A percentile compares a stretch with the other conserved stretches of the same genome.
These are phyloP conservation scores for Aureobasidium sp. DNA, from an alignment of 2,329 filamentous ascomycete genomes.

Conservation along the genomic window DNA sequence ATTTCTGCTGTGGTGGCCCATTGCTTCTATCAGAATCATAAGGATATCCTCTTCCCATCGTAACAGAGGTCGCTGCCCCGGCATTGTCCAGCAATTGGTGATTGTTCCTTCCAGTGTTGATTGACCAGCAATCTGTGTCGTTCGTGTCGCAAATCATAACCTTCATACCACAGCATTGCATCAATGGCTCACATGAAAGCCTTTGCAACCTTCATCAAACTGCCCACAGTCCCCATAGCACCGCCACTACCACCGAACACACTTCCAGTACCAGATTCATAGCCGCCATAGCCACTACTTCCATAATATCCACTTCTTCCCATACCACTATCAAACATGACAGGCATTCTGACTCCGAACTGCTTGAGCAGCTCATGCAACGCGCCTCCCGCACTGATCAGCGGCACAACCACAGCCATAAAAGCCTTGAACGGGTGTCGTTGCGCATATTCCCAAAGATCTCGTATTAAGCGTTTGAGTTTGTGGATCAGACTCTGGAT, in stretches of 20 bases:
- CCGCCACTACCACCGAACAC: conserved; percentile 28
- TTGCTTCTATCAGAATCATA: too few species aligned
- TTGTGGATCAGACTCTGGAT: conserved; percentile 65
- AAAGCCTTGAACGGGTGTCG: conserved; percentile 83
- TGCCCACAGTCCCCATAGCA: conserved; percentile 41
- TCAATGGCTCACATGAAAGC: conserved; percentile 41
- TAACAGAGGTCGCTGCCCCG: too few species aligned
- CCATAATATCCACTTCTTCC: conserved; percentile 38
- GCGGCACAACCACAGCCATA: conserved; percentile 78
- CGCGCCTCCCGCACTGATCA: conserved; percentile 71
- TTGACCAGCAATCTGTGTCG: background rate
- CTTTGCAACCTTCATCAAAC: conserved; percentile 45
- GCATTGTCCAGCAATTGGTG: background rate
- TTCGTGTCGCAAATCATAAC: background rate
- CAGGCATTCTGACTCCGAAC: conserved; percentile 63
- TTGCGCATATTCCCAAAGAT: conserved; percentile 75
- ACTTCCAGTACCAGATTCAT: conserved; percentile 26
- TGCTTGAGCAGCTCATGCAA: conserved; percentile 68
- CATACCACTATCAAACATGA: conserved; percentile 25
- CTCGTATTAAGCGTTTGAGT: conserved; percentile 70
- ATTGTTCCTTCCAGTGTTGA: background rate
- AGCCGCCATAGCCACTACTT: conserved; percentile 36
- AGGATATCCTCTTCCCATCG: background rate
- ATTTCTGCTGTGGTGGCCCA: too few species aligned
- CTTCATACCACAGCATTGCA: background rate